A percentile compares a stretch with the other conserved stretches of the same genome.
phyloP scores from a whole-genome alignment of 1,284 basidiomycete genomes.

The Coriolopsis trogii region DNA sequence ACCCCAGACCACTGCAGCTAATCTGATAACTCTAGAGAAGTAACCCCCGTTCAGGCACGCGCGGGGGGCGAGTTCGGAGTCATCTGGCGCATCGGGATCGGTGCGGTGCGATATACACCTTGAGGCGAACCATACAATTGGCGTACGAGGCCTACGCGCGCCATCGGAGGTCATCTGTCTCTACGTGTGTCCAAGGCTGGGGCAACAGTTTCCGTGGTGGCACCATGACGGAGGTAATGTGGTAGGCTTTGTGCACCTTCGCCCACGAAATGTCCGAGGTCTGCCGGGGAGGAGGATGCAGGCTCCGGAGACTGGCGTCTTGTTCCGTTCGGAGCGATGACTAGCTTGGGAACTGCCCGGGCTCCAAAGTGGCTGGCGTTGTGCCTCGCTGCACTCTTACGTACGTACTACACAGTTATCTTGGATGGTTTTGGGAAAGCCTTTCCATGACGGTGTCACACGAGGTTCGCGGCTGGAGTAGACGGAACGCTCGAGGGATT shows the following conservation, averaged over 20 bases:
- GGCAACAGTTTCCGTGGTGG: neutral
- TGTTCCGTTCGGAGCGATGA: constrained; percentile 1
- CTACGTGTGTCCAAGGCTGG: neutral
- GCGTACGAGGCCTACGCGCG: no score
- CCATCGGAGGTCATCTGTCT: constrained; percentile 1
- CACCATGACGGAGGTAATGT: neutral
- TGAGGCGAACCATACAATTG: no score
- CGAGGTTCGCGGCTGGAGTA: constrained; percentile 16
- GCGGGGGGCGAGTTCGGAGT: no score
- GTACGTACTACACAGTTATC: constrained; percentile 15
- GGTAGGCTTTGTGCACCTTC: neutral
- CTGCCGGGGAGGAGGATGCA: neutral
- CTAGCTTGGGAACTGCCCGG: constrained; percentile 1
- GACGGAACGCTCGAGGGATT: neutral
- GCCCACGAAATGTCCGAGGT: constrained; percentile 1
- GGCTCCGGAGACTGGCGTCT: neutral
- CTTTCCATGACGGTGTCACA: constrained; percentile 8
- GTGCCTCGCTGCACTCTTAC: neutral
- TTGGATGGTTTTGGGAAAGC: constrained; percentile 18
- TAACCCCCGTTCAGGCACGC: neutral
- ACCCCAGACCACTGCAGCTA: no score
- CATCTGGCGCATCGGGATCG: neutral
- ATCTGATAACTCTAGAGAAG: no score
- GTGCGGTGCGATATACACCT: no score
- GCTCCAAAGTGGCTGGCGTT: neutral